Conservation (phyloP, 352 stramenopile genomes). For the Globisporangium spinosum region DNA sequence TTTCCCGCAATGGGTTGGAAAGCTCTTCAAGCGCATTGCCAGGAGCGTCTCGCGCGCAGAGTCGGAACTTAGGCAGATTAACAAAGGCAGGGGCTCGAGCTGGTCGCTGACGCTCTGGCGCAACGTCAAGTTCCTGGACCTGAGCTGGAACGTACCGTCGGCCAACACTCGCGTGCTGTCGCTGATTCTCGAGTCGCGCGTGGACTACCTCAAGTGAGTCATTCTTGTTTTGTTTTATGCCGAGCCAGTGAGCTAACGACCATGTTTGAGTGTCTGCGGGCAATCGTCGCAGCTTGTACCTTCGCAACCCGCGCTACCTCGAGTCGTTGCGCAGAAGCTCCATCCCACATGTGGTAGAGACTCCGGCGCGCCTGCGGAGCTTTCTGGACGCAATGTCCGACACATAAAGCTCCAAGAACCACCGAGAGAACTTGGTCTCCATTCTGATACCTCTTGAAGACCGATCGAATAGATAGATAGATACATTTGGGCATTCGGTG, state of each 20-base stretch:
- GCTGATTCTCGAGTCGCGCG: slow-evolving; percentile 25
- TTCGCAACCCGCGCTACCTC: slow-evolving; percentile 33
- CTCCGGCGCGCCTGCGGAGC: slow-evolving; percentile 23
- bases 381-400: slow-evolving; percentile 30
- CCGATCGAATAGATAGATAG: neutral
- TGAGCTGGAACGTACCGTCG: slow-evolving; percentile 25
- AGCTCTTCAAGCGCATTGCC: slow-evolving; percentile 47
- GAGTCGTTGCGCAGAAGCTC: slow-evolving; percentile 19
- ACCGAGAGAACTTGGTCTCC: neutral
- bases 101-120: slow-evolving; percentile 53
- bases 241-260: neutral
- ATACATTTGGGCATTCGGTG: neutral
- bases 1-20: slow-evolving; percentile 29
- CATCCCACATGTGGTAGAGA: slow-evolving; percentile 30
- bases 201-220: slow-evolving; percentile 54
- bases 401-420: neutral
- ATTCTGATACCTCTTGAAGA: too few species aligned
- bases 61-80: slow-evolving; percentile 12
- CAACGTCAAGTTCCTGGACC: slow-evolving; percentile 34
- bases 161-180: slow-evolving; percentile 21
- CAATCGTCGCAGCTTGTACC: slow-evolving; percentile 37
- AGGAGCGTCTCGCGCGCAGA: slow-evolving; percentile 24
- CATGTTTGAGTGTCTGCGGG: neutral
- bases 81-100: slow-evolving; percentile 5
- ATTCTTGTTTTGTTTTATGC: neutral